Conservation (phyloP, 192 early-diverging fungal genomes). For the Coemansia sp. region DNA sequence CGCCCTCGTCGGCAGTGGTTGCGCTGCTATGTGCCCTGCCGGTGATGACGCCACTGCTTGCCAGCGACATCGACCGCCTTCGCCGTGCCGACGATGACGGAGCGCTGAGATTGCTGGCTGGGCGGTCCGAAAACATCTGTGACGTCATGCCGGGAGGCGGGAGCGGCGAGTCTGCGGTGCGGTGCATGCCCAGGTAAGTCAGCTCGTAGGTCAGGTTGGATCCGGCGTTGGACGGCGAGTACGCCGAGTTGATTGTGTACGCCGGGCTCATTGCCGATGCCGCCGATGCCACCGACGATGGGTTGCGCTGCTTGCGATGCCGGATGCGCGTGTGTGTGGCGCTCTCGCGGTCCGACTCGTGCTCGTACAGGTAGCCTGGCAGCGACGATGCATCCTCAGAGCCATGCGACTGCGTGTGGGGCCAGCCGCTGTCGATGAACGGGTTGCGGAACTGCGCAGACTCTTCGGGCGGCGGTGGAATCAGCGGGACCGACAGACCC, state of each 20-base stretch:
- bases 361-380: conserved; percentile 20
- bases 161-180: conserved; percentile 34
- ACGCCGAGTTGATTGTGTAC: conserved; percentile 46
- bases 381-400: conserved; percentile 8
- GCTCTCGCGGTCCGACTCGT: conserved; percentile 35
- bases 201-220: conserved; percentile 52
- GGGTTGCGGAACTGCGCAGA: conserved; percentile 37
- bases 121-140: conserved; percentile 11
- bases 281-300: conserved; percentile 27
- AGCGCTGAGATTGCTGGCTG: neutral
- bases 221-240: conserved; percentile 49
- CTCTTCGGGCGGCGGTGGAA: conserved; percentile 35
- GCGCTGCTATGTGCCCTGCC: neutral
- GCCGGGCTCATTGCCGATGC: conserved; percentile 25
- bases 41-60: neutral
- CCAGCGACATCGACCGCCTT: conserved; percentile 4
- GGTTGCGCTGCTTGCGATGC: conserved; percentile 30
- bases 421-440: conserved; percentile 13
- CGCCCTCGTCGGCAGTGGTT: neutral
- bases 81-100: neutral
- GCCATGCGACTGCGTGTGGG: neutral
- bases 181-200: conserved; percentile 45
- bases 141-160: conserved; percentile 14
- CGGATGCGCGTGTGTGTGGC: conserved; percentile 50
- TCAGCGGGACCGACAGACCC: conserved; percentile 27